phyloP scores from a whole-genome alignment of 768 basidiomycete genomes.

The Kwoniella dendrophila region DNA sequence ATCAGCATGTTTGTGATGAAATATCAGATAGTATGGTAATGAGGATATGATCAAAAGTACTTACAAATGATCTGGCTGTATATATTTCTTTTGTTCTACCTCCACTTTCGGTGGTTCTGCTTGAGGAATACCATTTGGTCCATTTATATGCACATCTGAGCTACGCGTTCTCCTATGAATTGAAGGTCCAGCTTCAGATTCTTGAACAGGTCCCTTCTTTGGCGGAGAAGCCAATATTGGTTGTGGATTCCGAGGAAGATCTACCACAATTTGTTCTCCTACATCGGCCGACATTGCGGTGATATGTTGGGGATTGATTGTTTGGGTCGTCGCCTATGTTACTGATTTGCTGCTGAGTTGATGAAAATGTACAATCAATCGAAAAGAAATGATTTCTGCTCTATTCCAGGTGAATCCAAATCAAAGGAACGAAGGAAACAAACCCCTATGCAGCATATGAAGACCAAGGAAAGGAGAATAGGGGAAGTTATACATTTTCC shows the following conservation, averaged over 20 bases:
- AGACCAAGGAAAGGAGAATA: too few species aligned
- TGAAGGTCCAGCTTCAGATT: conserved; percentile 12
- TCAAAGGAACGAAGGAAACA: too few species aligned
- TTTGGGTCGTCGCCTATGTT: too few species aligned
- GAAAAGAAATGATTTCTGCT: too few species aligned
- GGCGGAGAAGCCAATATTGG: neutral
- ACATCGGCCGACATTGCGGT: conserved; percentile 15
- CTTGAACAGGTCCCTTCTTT: neutral
- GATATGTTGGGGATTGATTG: too few species aligned
- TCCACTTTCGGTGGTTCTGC: neutral
- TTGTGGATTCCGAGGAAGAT: neutral
- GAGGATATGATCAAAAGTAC: conserved; percentile 2
- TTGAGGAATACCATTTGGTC: neutral
- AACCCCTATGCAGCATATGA: too few species aligned
- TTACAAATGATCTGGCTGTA: conserved; percentile 45
- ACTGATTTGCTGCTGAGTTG: too few species aligned
- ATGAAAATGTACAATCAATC: too few species aligned
- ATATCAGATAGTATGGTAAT: neutral
- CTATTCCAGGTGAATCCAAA: too few species aligned
- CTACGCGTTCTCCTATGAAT: neutral
- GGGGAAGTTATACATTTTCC: too few species aligned
- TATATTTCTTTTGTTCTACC: conserved; percentile 17
- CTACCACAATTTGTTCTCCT: conserved; percentile 17
- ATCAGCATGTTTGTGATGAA: neutral
- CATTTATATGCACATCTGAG: conserved; percentile 2